Conservation (phyloP, 495 filamentous ascomycete species). For the Lentithecium fluviatile region DNA sequence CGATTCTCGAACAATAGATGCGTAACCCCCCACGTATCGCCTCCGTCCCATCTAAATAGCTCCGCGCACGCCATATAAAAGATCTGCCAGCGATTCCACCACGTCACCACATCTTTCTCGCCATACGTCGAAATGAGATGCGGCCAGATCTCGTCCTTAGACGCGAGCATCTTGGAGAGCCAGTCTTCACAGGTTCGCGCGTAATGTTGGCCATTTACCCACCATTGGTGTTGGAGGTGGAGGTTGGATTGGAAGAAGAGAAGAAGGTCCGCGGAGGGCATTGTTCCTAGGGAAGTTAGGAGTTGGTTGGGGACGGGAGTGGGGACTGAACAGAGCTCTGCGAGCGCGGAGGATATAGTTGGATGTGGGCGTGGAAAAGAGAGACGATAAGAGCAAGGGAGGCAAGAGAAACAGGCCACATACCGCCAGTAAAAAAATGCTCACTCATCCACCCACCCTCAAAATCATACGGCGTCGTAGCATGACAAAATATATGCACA, state of each 20-base stretch:
- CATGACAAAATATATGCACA: constrained; percentile 64
- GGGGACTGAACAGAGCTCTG: background rate
- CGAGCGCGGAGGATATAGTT: too few species aligned
- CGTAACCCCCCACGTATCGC: constrained; percentile 62
- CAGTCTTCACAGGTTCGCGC: constrained; percentile 65
- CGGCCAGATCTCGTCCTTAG: constrained; percentile 58
- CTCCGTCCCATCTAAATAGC: constrained; percentile 59
- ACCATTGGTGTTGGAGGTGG: constrained; percentile 60
- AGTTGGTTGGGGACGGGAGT: background rate
- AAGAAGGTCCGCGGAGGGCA: constrained; percentile 64
- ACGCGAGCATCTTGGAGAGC: constrained; percentile 54
- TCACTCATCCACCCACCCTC: constrained; percentile 71
- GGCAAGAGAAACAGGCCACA: background rate
- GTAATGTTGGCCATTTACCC: constrained; percentile 63
- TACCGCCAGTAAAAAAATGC: constrained; percentile 61
- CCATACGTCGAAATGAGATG: constrained; percentile 61
- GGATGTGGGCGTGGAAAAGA: background rate
- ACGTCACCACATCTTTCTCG: constrained; percentile 52
- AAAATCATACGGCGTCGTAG: constrained; percentile 62
- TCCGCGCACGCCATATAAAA: constrained; percentile 70
- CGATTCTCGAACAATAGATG: constrained; percentile 63
- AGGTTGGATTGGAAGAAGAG: constrained; percentile 65
- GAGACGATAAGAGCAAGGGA: background rate
- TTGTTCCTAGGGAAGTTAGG: constrained; percentile 50
- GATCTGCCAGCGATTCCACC: constrained; percentile 67